Conservation (phyloP, 768 basidiomycete species). For the Hygrocybe coccinea region DNA sequence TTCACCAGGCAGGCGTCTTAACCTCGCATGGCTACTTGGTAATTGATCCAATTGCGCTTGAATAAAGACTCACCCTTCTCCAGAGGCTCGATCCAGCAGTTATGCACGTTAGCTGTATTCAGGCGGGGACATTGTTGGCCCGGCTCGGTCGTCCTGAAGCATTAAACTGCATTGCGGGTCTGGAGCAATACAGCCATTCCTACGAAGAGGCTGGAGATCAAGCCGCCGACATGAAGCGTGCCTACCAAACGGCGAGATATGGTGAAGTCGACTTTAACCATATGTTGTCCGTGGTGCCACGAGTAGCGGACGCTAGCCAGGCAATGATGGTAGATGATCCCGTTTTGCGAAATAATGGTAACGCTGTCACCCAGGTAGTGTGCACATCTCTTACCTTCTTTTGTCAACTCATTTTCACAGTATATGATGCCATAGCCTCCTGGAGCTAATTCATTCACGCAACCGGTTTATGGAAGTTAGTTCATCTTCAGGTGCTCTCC, state of each 20-base stretch:
- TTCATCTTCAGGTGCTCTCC: background rate
- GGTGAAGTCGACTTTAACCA: conserved; percentile 15
- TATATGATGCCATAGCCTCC: background rate
- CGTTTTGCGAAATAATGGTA: background rate
- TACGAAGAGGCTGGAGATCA: conserved; percentile 83
- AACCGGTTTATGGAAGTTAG: background rate
- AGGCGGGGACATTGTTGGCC: conserved; percentile 78
- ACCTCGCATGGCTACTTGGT: conserved; percentile 86
- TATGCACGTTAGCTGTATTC: conserved; percentile 82
- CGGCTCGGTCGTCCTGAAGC: conserved; percentile 80
- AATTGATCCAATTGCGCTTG: conserved; percentile 8
- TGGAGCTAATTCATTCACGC: background rate
- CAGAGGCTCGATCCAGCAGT: conserved; percentile 82
- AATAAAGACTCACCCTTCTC: background rate
- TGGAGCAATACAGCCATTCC: conserved; percentile 84
- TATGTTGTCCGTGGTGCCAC: conserved; percentile 5
- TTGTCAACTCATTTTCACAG: background rate
- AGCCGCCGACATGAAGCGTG: conserved; percentile 61
- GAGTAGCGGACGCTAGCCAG: background rate
- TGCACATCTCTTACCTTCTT: background rate
- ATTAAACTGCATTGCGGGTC: conserved; percentile 73
- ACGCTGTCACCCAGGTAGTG: background rate
- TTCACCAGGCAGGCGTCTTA: conserved; percentile 66
- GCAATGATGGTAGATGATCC: conserved; percentile 4
- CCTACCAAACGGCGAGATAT: conserved; percentile 29